Conservation (phyloP, 345 rosid genomes). For the Camelina neglecta region DNA sequence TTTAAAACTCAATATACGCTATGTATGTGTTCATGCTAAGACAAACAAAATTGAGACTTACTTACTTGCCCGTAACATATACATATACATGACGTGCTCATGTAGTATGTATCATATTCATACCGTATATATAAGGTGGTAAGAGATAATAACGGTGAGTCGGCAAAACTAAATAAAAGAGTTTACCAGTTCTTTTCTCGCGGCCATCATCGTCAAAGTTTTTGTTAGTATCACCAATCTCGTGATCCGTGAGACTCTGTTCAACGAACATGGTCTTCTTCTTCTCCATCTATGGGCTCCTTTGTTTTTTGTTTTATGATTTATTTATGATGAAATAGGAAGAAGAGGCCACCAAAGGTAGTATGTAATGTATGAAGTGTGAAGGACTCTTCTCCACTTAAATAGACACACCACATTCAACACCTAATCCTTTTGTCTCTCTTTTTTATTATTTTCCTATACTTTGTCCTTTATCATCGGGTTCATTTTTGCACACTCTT, state of each 20-base stretch:
- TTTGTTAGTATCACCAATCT: constrained; percentile 43
- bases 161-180: neutral
- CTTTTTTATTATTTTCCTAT: neutral
- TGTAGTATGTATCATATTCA: neutral
- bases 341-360: constrained; percentile 19
- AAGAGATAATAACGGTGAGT: neutral
- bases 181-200: constrained; percentile 63
- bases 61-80: constrained; percentile 17
- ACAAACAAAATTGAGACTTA: neutral
- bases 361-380: constrained; percentile 14
- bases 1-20: neutral
- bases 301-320: neutral
- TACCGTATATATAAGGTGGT: neutral
- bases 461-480: neutral
- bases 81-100: neutral
- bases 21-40: neutral
- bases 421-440: constrained; percentile 18
- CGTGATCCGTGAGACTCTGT: constrained; percentile 45
- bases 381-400: constrained; percentile 39
- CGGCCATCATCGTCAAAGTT: constrained; percentile 80
- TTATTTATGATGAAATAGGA: constrained; percentile 1
- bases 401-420: constrained; percentile 35
- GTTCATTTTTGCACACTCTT: constrained; percentile 13
- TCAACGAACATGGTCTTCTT: constrained; percentile 51
- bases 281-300: constrained; percentile 41